These are phyloP conservation scores for Gymnopilus junonius DNA, from an alignment of 768 basidiomycete genomes.

Conservation along the genomic window DNA sequence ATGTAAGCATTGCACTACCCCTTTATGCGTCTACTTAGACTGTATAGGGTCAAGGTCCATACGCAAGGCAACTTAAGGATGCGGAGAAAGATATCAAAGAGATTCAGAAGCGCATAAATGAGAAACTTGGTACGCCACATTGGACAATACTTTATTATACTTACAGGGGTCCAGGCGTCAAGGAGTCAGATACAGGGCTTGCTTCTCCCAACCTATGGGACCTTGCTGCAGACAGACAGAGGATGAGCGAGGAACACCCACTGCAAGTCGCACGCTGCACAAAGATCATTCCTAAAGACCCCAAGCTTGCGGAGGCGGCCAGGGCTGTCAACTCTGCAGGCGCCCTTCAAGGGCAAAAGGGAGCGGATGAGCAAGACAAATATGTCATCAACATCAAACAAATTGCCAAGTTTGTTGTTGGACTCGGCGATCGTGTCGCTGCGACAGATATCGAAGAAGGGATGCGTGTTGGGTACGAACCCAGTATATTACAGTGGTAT, in stretches of 20 bases:
- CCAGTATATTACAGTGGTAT: not conserved
- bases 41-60: slow-evolving; percentile 94
- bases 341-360: slow-evolving; percentile 86
- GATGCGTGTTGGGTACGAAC: slow-evolving; percentile 97
- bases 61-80: slow-evolving; percentile 85
- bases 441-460: slow-evolving; percentile 99
- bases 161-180: slow-evolving; percentile 65
- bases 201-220: slow-evolving; percentile 99
- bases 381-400: slow-evolving; percentile 99
- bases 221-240: slow-evolving; percentile 87
- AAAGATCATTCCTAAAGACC: slow-evolving; percentile 91
- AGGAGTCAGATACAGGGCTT: slow-evolving; percentile 97
- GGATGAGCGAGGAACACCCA: slow-evolving; percentile 92
- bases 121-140: slow-evolving; percentile 78
- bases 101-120: slow-evolving; percentile 96
- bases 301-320: slow-evolving; percentile 76
- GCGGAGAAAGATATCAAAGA: slow-evolving; percentile 93
- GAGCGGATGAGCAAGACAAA: slow-evolving; percentile 98
- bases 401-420: slow-evolving; percentile 99
- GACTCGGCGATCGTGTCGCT: slow-evolving; percentile 93
- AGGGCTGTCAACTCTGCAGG: slow-evolving; percentile 79
- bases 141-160: not conserved
- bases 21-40: not conserved
- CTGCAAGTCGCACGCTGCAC: slow-evolving; percentile 98
- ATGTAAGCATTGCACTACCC: slow-evolving; percentile 56